These are phyloP conservation scores for Musa acuminata DNA, from an alignment of 176 grass and related monocot species.

Conservation along the genomic window DNA sequence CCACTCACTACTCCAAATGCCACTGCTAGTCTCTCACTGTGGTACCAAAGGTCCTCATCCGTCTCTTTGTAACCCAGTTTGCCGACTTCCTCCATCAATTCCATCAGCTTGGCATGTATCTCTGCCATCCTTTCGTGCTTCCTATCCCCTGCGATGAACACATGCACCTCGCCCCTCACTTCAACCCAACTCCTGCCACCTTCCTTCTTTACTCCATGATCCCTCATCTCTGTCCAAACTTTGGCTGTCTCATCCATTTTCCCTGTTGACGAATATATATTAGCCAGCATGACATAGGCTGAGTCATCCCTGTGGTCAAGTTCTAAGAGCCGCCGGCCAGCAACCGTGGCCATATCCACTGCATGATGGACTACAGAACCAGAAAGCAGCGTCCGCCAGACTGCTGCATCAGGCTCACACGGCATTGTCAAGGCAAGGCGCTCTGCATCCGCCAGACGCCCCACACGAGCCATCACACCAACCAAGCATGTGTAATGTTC, in stretches of 20 bases:
- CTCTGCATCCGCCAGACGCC: slow-evolving; percentile 28
- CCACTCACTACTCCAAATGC: slow-evolving; percentile 35
- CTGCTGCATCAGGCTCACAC: slow-evolving; percentile 34
- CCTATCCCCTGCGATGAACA: slow-evolving; percentile 38
- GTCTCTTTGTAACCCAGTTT: slow-evolving; percentile 35
- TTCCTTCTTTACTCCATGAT: slow-evolving; percentile 47
- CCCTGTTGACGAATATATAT: slow-evolving; percentile 28
- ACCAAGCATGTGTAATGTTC: slow-evolving; percentile 46
- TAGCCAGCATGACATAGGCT: slow-evolving; percentile 40
- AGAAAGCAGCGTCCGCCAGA: slow-evolving; percentile 29
- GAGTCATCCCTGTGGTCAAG: slow-evolving; percentile 35
- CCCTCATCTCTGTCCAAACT: slow-evolving; percentile 38
- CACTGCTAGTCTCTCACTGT: slow-evolving; percentile 42
- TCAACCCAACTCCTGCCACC: slow-evolving; percentile 47
- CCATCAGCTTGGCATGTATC: slow-evolving; percentile 25
- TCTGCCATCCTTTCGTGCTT: slow-evolving; percentile 21
- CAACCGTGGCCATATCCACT: slow-evolving; percentile 23
- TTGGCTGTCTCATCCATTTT: slow-evolving; percentile 26
- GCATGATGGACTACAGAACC: slow-evolving; percentile 31
- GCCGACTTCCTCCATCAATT: slow-evolving; percentile 24
- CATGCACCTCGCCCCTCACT: slow-evolving; percentile 28
- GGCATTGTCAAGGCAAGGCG: slow-evolving; percentile 25
- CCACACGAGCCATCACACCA: slow-evolving; percentile 32
- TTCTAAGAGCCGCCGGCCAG: slow-evolving; percentile 19
- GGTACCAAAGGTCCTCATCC: slow-evolving; percentile 21